Percentiles rank a stretch among this genome's conserved stretches.
phyloP scores from a whole-genome alignment of 805 yeast species.

The Maudiozyma saulgeensis region DNA sequence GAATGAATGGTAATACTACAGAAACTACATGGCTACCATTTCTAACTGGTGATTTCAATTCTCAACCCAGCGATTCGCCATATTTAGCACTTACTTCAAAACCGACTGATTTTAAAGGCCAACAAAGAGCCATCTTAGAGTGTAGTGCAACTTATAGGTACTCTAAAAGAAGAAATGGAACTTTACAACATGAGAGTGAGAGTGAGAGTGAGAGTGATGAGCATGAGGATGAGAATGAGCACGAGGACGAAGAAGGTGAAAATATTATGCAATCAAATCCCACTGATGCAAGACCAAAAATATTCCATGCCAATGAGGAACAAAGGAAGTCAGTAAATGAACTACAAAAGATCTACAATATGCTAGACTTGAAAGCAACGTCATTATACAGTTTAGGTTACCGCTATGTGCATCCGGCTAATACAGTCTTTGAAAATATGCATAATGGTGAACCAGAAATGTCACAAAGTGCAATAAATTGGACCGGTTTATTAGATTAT shows the following conservation, averaged over 20 bases:
- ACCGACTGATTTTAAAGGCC: slow-evolving; percentile 41
- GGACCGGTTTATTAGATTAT: slow-evolving; percentile 84
- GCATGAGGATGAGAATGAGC: slow-evolving; percentile 26
- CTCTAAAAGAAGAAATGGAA: slow-evolving; percentile 38
- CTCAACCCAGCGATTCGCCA: slow-evolving; percentile 79
- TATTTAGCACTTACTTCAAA: slow-evolving; percentile 61
- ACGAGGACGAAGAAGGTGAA: slow-evolving; percentile 32
- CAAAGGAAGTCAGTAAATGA: slow-evolving; percentile 35
- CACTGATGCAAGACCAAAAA: slow-evolving; percentile 47
- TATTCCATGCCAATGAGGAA: slow-evolving; percentile 37
- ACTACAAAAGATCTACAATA: slow-evolving; percentile 48
- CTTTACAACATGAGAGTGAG: slow-evolving; percentile 17
- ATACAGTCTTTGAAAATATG: slow-evolving; percentile 51
- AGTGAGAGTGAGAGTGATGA: slow-evolving; percentile 40
- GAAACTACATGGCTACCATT: slow-evolving; percentile 36
- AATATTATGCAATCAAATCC: slow-evolving; percentile 42
- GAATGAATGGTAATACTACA: slow-evolving; percentile 28
- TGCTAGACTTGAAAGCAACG: slow-evolving; percentile 45
- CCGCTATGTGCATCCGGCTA: slow-evolving; percentile 49
- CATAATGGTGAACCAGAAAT: slow-evolving; percentile 62
- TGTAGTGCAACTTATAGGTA: slow-evolving; percentile 52
- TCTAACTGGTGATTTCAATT: slow-evolving; percentile 81
- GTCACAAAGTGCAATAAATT: slow-evolving; percentile 85
- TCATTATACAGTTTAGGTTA: slow-evolving; percentile 69
- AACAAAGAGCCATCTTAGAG: slow-evolving; percentile 45